Conservation (phyloP, 108 stramenopile species). For the Chaetoceros tenuissimus region DNA sequence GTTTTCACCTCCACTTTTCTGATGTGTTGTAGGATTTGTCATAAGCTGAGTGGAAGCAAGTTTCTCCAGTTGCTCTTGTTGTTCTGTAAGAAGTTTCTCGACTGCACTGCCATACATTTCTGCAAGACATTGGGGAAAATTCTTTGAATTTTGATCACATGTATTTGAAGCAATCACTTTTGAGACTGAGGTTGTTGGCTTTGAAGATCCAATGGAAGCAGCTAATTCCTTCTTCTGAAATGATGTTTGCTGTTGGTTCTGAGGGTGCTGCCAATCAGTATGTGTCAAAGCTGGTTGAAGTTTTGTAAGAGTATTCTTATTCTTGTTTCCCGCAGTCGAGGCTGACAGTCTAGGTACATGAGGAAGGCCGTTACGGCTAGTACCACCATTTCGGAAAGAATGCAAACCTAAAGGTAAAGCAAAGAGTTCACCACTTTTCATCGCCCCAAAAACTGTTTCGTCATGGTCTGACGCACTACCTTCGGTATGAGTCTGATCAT, state of each 20-base stretch:
- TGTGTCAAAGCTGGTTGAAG: background rate
- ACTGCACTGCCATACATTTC: background rate
- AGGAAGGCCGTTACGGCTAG: background rate
- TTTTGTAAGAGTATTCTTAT: background rate
- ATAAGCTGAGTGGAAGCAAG: background rate
- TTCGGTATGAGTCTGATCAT: background rate
- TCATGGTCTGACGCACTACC: slow-evolving; percentile 5
- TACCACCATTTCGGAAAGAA: slow-evolving; percentile 12
- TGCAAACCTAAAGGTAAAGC: slow-evolving; percentile 57
- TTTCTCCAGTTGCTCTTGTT: background rate
- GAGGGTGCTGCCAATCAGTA: background rate
- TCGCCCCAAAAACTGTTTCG: slow-evolving; percentile 50
- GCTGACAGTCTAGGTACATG: background rate
- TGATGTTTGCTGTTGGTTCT: background rate
- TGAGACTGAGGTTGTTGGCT: background rate
- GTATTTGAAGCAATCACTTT: background rate
- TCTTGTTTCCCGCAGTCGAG: background rate
- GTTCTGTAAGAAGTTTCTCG: background rate
- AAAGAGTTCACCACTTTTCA: slow-evolving; percentile 65
- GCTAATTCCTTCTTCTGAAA: background rate
- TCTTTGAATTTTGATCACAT: background rate
- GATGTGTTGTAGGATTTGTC: background rate
- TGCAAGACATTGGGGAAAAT: background rate
- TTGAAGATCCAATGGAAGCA: background rate
- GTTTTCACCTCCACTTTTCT: background rate